These are phyloP conservation scores for Cyclotella cryptica DNA, from an alignment of 108 stramenopile species.

Conservation along the genomic window DNA sequence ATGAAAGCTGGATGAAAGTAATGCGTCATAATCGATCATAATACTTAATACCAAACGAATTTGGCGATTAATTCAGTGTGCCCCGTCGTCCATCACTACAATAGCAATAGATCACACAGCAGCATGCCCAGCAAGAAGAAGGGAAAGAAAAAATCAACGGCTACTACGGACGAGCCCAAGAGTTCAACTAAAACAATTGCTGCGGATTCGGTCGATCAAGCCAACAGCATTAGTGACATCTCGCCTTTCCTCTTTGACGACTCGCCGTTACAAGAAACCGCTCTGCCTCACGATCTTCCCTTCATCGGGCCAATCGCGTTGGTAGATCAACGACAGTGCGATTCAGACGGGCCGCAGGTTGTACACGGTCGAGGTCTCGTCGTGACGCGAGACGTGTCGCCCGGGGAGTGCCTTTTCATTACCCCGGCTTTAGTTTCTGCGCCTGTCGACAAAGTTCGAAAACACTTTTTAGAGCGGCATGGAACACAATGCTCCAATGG, in stretches of 20 bases:
- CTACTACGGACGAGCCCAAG: not conserved
- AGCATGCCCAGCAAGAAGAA: constrained; percentile 24
- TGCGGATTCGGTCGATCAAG: not conserved
- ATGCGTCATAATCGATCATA: too few species aligned
- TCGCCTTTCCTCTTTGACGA: constrained; percentile 36
- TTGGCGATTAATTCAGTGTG: too few species aligned
- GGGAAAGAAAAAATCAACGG: constrained; percentile 28
- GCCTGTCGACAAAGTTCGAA: constrained; percentile 38
- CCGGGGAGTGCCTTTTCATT: constrained; percentile 78
- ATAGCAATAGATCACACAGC: too few species aligned
- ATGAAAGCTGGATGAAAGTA: too few species aligned
- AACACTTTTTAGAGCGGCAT: constrained; percentile 20
- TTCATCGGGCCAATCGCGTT: constrained; percentile 42
- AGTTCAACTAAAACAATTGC: not conserved
- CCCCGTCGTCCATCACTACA: too few species aligned
- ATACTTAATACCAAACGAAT: too few species aligned
- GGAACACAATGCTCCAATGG: not conserved
- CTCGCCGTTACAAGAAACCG: not conserved
- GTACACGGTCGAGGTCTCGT: constrained; percentile 64
- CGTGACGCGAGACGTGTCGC: constrained; percentile 58
- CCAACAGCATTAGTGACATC: constrained; percentile 19
- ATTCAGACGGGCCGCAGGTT: not conserved
- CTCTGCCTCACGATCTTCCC: constrained; percentile 23
- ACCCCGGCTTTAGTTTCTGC: constrained; percentile 62
- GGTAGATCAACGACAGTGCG: constrained; percentile 9